Percentiles rank a stretch among this genome's conserved stretches.
These are phyloP conservation scores for Trichomonas tenax DNA, from an alignment of 208 protist genomes.

Conservation along the genomic window DNA sequence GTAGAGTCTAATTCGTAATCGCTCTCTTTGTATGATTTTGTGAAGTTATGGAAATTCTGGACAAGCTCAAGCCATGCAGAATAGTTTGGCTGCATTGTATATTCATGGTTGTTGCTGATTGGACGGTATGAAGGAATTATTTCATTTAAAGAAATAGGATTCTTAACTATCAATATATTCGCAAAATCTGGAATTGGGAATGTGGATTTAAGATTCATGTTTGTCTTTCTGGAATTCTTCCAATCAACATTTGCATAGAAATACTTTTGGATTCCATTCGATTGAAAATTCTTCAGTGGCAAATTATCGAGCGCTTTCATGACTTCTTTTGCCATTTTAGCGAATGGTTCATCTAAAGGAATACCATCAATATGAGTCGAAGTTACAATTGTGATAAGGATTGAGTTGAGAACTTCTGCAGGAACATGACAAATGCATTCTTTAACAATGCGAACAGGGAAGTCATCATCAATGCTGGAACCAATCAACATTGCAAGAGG, in stretches of 20 bases:
- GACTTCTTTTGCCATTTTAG: no score
- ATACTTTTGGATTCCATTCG: no score
- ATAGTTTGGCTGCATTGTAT: background rate
- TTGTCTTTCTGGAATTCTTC: background rate
- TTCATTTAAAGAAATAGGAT: background rate
- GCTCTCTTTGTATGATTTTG: background rate
- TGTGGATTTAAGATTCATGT: background rate
- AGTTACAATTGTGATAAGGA: no score
- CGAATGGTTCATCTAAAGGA: no score
- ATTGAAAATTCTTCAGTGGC: no score
- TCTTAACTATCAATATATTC: background rate
- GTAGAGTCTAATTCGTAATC: background rate
- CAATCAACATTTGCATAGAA: background rate
- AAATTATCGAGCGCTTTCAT: no score
- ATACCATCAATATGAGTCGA: no score
- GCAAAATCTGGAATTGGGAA: background rate
- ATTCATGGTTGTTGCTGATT: background rate
- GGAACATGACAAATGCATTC: background rate
- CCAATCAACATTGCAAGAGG: background rate
- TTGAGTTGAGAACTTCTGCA: background rate
- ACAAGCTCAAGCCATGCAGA: background rate
- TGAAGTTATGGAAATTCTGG: background rate
- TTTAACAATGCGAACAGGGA: background rate
- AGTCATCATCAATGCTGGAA: background rate
- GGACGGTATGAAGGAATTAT: background rate